Evolutionary conservation across 208 protist species (phyloP).

Genomic region (Leishmania aethiopica): DNA sequence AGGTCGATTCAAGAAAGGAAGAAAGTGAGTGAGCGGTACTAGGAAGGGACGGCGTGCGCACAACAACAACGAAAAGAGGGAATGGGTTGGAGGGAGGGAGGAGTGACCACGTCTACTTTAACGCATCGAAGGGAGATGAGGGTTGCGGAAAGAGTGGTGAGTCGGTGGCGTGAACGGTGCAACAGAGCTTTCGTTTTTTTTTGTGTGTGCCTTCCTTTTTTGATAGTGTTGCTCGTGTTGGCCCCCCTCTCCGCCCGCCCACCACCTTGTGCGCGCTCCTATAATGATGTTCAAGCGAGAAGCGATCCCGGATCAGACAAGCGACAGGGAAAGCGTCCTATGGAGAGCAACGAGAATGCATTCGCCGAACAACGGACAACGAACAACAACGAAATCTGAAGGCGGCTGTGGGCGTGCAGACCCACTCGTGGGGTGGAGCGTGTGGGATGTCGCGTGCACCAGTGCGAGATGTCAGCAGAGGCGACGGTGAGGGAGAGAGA

Average conservation of each 20-base stretch:
- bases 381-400: background rate
- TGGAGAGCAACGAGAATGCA: background rate
- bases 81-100: background rate
- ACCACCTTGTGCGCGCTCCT: background rate
- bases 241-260: background rate
- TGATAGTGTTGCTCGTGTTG: background rate
- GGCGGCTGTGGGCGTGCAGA: background rate
- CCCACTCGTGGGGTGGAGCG: background rate
- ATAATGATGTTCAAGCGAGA: background rate
- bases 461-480: background rate
- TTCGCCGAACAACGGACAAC: too few species aligned
- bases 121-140: too few species aligned
- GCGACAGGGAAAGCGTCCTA: background rate
- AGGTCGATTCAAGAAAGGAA: background rate
- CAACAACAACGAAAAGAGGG: background rate
- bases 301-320: background rate
- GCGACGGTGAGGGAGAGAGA: background rate
- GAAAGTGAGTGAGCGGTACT: too few species aligned
- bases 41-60: too few species aligned
- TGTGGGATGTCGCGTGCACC: background rate
- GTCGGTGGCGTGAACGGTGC: background rate
- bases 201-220: too few species aligned
- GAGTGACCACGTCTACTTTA: too few species aligned
- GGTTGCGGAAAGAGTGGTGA: too few species aligned
- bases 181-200: background rate